Evolutionary conservation across 257 asterid species (phyloP), one percentile per base, ranked within the genome.

Genomic region (Scutellaria baicalensis): DNA sequence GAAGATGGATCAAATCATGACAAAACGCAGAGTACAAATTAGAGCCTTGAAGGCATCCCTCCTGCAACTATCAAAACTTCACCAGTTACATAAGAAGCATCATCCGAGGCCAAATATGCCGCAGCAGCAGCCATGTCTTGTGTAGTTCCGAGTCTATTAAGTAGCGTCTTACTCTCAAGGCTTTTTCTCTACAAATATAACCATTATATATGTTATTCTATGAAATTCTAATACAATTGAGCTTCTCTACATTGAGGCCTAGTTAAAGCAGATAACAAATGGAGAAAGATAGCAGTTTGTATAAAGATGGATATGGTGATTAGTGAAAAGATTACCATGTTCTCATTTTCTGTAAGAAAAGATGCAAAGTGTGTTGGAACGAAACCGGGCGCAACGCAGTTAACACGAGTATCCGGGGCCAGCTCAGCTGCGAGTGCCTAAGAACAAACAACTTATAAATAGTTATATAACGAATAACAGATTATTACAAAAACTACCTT

Each of bases 321-420:
- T 31, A 20, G 13, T 62, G n/a, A 35, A 54, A 17, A 49, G 65
- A 84, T 75, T 82, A 92, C 98, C 76, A 71, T 77, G 48, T 74
- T 50, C 23, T 81, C 82, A 49, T 85, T 68, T 6, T 66, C 13
- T 5, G 86, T 84, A 12, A 93, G 81, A 45, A 68, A 83, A 21
- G 81, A 70, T 6, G 98, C 91, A 69, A 91, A 91, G 70, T 87
- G 74, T 38, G 97, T 91, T 12, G 97, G 98, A 45, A 93, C 98
- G 75, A 91, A 89, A 58, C 98, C 98, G 56, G 97, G 98, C 3
- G 98, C 97, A 33, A 93, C 78, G 59, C 97, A 91, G 83, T 91
- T 93, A 10, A 93, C 98, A 38, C 97, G 95, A 75, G 92, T 84
- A 48, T 93, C 81, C 6, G 98, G 97, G 42, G 92, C 92, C 96